phyloP scores from a whole-genome alignment of 1,139 yeast species.

The Scheffersomyces illinoinensis region DNA sequence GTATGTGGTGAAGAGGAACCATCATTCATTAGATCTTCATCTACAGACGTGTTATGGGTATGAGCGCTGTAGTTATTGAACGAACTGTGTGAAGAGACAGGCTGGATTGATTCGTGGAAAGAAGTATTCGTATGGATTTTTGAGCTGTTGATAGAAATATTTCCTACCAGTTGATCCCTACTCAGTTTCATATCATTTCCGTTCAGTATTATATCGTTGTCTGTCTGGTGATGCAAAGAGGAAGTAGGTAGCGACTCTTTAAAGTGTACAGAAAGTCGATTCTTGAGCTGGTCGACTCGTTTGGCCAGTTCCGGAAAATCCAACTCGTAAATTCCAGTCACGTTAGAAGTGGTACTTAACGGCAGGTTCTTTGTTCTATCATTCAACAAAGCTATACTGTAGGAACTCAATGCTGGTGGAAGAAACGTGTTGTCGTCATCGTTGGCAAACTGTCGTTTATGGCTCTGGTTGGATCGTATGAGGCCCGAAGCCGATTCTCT shows the following conservation, averaged over 20 bases:
- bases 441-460: slow-evolving; percentile 18
- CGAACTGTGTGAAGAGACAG: slow-evolving; percentile 11
- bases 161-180: neutral
- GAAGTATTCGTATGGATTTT: neutral
- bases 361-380: slow-evolving; percentile 15
- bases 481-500: neutral
- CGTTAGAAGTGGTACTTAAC: slow-evolving; percentile 7
- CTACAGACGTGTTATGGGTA: slow-evolving; percentile 15
- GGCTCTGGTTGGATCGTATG: slow-evolving; percentile 2
- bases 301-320: slow-evolving; percentile 30
- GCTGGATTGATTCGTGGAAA: neutral
- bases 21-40: slow-evolving; percentile 14
- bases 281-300: slow-evolving; percentile 19
- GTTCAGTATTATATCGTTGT: neutral
- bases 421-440: slow-evolving; percentile 58
- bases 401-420: slow-evolving; percentile 69
- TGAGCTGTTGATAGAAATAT: neutral
- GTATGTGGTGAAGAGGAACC: slow-evolving; percentile 10
- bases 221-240: slow-evolving; percentile 3
- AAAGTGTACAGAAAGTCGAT: slow-evolving; percentile 37
- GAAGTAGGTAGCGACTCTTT: slow-evolving; percentile 15
- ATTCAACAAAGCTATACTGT: slow-evolving; percentile 41
- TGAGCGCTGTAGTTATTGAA: slow-evolving; percentile 13
- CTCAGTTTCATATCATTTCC: neutral
- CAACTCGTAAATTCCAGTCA: slow-evolving; percentile 35